These are phyloP conservation scores for Fusarium sp. DNA, from an alignment of 2,329 filamentous ascomycete genomes.

Conservation along the genomic window DNA sequence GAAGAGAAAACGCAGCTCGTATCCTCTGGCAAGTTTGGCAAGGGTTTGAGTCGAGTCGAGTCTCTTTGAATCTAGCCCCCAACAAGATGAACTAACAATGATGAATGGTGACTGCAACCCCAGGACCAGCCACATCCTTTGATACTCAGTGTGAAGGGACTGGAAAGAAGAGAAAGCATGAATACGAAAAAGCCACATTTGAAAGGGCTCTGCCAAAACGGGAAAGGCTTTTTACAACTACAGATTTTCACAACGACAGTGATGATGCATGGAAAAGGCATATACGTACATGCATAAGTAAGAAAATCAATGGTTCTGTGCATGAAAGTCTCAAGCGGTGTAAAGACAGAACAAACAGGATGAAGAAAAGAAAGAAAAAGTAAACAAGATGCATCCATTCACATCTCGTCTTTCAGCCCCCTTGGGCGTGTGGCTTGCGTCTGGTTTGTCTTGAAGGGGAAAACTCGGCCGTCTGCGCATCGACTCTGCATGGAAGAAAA, in stretches of 20 bases:
- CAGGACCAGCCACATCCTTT: background rate
- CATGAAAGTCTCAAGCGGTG: slow-evolving; percentile 1
- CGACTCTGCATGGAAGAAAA: background rate
- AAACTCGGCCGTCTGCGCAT: slow-evolving; percentile 28
- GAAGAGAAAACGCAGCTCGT: slow-evolving; percentile 9
- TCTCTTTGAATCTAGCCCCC: background rate
- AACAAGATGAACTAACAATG: background rate
- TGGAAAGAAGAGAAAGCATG: background rate
- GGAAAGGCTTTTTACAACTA: background rate
- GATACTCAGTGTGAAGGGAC: background rate
- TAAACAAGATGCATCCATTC: background rate
- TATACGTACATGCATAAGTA: background rate
- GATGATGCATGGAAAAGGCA: background rate
- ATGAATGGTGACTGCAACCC: background rate
- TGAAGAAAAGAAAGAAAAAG: background rate
- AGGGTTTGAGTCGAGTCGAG: background rate
- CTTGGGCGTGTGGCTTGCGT: slow-evolving; percentile 26
- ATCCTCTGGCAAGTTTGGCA: background rate
- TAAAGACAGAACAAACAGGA: background rate
- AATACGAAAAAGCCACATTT: slow-evolving; percentile 9
- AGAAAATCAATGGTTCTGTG: slow-evolving; percentile 1
- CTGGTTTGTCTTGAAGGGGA: slow-evolving; percentile 21
- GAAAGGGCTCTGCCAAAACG: background rate
- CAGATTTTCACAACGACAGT: background rate
- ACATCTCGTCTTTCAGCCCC: slow-evolving; percentile 9